Evolutionary conservation across 495 filamentous ascomycete genomes (phyloP).

Genomic region (Aspergillus carlsbadensis): DNA sequence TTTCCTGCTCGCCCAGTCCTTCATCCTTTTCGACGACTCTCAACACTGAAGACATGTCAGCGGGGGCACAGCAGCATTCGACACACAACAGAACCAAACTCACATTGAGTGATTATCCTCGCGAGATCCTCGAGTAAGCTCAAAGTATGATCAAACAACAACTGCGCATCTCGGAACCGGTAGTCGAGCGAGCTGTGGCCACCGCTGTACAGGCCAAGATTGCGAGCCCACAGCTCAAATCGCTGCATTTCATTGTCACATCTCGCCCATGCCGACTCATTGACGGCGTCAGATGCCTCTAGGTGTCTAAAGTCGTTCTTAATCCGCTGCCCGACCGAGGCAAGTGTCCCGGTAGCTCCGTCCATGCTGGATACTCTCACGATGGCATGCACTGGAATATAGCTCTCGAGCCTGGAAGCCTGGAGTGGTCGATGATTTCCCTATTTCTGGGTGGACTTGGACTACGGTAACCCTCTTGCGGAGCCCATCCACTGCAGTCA

Average conservation of each 20-base stretch:
- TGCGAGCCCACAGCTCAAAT: conserved; percentile 7
- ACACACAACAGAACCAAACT: not conserved
- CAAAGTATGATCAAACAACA: conserved; percentile 1
- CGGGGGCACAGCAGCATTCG: too few relatives aligned
- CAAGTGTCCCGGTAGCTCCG: too few relatives aligned
- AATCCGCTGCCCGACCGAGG: too few relatives aligned
- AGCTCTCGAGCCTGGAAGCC: too few relatives aligned
- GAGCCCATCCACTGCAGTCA: too few relatives aligned
- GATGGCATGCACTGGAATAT: too few relatives aligned
- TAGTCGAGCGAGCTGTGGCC: conserved; percentile 10
- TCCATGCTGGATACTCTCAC: too few relatives aligned
- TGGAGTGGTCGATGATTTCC: too few relatives aligned
- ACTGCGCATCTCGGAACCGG: conserved; percentile 4
- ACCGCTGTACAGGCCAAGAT: not conserved
- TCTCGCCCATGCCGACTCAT: not conserved
- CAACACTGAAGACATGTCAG: too few relatives aligned
- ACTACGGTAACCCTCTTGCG: too few relatives aligned
- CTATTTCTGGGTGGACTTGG: too few relatives aligned
- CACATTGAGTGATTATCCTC: not conserved
- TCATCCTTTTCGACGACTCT: too few relatives aligned
- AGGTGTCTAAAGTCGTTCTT: not conserved
- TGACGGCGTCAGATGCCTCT: not conserved
- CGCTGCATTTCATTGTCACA: conserved; percentile 4
- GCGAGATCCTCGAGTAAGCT: not conserved
- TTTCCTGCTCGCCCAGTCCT: not conserved